A percentile compares a stretch with the other conserved stretches of the same genome.
Conservation (phyloP, 768 basidiomycete genomes). For the Tulasnella calospora region DNA sequence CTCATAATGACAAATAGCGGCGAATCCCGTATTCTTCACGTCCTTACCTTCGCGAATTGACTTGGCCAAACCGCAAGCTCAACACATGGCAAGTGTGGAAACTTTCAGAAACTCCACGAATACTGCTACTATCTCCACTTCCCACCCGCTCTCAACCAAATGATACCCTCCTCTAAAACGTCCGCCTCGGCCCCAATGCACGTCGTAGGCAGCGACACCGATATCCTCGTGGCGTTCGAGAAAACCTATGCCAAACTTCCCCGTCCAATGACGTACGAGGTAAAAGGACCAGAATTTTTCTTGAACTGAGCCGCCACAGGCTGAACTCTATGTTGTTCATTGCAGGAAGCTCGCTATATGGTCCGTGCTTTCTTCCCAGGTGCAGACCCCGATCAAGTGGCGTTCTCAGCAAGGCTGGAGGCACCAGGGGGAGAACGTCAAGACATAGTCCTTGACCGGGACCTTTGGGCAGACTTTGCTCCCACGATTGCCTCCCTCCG, state of each 20-base stretch:
- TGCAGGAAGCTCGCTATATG: slow-evolving; percentile 9
- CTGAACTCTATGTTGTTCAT: background rate
- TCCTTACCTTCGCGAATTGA: slow-evolving; percentile 2
- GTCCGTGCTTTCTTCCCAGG: slow-evolving; percentile 3
- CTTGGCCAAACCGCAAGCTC: background rate
- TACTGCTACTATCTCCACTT: background rate
- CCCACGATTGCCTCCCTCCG: background rate
- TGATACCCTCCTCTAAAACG: background rate
- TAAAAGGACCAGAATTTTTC: background rate
- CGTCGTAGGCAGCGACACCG: slow-evolving; percentile 1
- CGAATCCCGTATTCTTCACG: slow-evolving; percentile 1
- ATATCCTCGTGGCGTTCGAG: background rate
- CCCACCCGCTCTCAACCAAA: background rate
- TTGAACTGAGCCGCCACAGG: slow-evolving; percentile 2
- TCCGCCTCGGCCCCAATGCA: background rate
- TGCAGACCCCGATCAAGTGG: background rate
- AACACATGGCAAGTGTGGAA: slow-evolving; percentile 5
- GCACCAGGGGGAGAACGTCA: background rate
- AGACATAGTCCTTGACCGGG: background rate
- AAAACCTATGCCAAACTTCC: background rate
- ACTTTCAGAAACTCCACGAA: slow-evolving; percentile 8
- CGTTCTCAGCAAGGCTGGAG: slow-evolving; percentile 3
- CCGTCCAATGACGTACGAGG: background rate
- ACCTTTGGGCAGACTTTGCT: background rate
- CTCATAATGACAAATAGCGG: background rate